These are phyloP conservation scores for Xylaria sp. DNA, from an alignment of 2,329 filamentous ascomycete species.

Conservation along the genomic window DNA sequence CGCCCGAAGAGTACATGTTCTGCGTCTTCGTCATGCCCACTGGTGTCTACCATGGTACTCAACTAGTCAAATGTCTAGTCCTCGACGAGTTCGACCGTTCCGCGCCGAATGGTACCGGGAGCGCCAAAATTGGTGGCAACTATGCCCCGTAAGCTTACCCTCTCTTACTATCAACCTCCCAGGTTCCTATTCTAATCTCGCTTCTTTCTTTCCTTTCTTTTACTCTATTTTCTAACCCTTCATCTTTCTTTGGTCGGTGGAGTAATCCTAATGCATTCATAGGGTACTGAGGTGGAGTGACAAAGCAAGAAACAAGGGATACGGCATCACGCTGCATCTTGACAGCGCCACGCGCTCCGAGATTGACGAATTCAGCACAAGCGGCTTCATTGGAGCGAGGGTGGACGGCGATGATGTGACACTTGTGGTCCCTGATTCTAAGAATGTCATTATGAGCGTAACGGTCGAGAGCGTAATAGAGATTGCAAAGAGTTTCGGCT, in stretches of 20 bases:
- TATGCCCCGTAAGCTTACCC: conserved; percentile 77
- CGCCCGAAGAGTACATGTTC: conserved; percentile 93
- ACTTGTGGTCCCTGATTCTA: conserved; percentile 87
- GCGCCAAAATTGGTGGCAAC: conserved; percentile 95
- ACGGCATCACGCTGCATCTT: conserved; percentile 92
- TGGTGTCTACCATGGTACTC: conserved; percentile 91
- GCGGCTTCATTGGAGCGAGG: conserved; percentile 86
- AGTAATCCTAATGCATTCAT: neutral
- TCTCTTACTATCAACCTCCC: neutral
- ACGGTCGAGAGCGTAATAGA: conserved; percentile 77
- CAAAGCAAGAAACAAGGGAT: conserved; percentile 80
- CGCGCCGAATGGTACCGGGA: conserved; percentile 89
- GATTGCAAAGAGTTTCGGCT: conserved; percentile 82
- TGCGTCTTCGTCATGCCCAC: conserved; percentile 90
- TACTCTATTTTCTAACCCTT: too few relatives aligned
- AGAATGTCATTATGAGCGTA: conserved; percentile 82
- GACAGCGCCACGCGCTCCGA: conserved; percentile 86
- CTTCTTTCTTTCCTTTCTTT: too few relatives aligned
- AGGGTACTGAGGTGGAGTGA: conserved; percentile 85
- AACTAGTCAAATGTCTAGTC: conserved; percentile 87
- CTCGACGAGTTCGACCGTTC: conserved; percentile 94
- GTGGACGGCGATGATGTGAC: conserved; percentile 71
- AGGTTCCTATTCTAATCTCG: neutral
- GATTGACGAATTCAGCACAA: conserved; percentile 96
- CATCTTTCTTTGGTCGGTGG: neutral